Evolutionary conservation across 1,139 yeast species (phyloP), one percentile per base, ranked within the genome.

Genomic region (Nematodospora anomalae): DNA sequence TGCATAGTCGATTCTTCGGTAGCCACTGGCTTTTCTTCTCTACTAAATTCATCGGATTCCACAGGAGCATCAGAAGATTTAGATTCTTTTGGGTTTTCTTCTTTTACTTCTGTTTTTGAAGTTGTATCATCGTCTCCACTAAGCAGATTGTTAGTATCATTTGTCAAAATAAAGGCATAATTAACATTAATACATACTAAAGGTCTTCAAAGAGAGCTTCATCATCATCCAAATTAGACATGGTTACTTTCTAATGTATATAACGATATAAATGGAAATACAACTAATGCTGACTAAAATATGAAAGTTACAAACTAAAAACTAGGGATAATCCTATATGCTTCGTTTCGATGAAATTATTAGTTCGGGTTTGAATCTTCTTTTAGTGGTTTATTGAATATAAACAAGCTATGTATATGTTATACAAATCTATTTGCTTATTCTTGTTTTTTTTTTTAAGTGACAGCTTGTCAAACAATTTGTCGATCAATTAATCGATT

Each of bases 161-260:
- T 6, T 24, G 15, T 24, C 18, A 13, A 16, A 16, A 3, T n/a
- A n/a, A n/a, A n/a, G n/a, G 3, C 4, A 14, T 12, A 8, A 15
- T 28, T 21, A 4, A 10, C 10, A 46, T 18, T 18, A 18, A 6
- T 50, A 58, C 67, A 37, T 50, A 52, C 57, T 84, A 84, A 62
- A 84, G 81, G 60, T 84, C 92, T 60, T 83, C 87, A 61, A 84
- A 84, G 62, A 70, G 73, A 51, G 85, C 89, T 63, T 87, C 96
- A 64, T 88, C 96, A 67, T 88, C 96, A 58, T 82, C 89, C 51
- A 74, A 65, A 42, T 73, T 62, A 42, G 87, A 76, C 85, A 79
- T 79, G 33, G 27, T 45, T 34, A 34, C 24, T 26, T 25, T 16
- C 20, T 29, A 27, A 12, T 27, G 25, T 22, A 12, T 37, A 27